phyloP scores from a whole-genome alignment of 2,329 filamentous ascomycete genomes.

The Claviceps sp. region DNA sequence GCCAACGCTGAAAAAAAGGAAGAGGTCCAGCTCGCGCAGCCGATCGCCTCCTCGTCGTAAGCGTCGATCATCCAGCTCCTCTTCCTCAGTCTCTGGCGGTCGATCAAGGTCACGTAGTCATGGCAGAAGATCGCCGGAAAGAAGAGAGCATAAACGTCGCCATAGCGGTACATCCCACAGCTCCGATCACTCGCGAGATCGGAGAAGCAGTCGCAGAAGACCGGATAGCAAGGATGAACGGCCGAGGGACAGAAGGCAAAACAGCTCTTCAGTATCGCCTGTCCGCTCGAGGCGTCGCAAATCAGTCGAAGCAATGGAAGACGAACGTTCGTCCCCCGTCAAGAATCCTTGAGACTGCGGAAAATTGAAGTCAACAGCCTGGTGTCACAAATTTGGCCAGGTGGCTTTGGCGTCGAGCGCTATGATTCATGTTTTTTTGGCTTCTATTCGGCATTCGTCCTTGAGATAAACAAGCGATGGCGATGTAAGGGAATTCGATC shows the following conservation, averaged over 20 bases:
- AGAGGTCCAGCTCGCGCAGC: constrained; percentile 35
- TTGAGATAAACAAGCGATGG: neutral
- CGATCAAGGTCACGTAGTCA: constrained; percentile 19
- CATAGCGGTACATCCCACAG: constrained; percentile 2
- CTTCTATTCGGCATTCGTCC: neutral
- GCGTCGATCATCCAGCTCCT: constrained; percentile 22
- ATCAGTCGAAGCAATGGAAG: constrained; percentile 42
- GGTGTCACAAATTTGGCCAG: neutral
- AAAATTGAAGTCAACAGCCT: neutral
- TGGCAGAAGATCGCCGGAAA: constrained; percentile 9
- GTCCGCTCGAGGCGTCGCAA: constrained; percentile 34
- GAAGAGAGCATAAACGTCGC: constrained; percentile 4
- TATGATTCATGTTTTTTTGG: neutral
- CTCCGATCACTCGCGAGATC: constrained; percentile 1
- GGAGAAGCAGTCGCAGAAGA: constrained; percentile 2
- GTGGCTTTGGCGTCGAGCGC: neutral
- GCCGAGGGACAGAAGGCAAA: constrained; percentile 27
- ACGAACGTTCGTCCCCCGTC: constrained; percentile 13
- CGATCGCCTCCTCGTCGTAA: constrained; percentile 30
- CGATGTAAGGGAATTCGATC: neutral
- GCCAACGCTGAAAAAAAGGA: constrained; percentile 34
- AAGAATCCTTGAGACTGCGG: neutral
- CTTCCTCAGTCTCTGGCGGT: constrained; percentile 30
- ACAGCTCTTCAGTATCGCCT: constrained; percentile 39
- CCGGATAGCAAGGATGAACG: constrained; percentile 1